Evolutionary conservation across 257 asterid genomes (phyloP), one percentile per base, ranked within the genome.

Genomic region (Cinchona pubescens): DNA sequence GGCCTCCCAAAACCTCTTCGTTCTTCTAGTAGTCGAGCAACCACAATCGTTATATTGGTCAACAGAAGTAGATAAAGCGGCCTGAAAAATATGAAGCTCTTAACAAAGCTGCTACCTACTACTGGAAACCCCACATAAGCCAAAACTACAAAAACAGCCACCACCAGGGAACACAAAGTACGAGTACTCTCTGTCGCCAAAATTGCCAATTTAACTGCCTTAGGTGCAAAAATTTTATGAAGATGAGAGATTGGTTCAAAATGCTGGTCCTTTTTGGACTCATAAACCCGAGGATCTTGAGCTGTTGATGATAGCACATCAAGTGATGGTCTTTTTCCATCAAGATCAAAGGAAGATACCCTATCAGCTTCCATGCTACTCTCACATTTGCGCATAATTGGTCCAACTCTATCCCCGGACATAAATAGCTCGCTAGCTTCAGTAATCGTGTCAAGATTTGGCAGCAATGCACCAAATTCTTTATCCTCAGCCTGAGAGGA

Each of bases 51-150:
- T 64, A 85, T 65, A 74, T 90, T 89, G 49, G 96, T 90, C 76
- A 92, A 56, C 78, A 92, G 34, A 74, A 94, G 91, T 76, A 90
- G 76, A 78, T 82, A 89, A 74, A 90, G 82, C 25, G 99, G 97
- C 79, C 88, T 81, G 83, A 85, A 84, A 72, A 79, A 69, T 30
- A 86, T 32, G 69, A 83, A 42, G 59, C 79, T 73, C 79, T 87
- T 82, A 32, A 87, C 56, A 63, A 77, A 29, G 10, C 68, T 45
- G 79, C 81, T 69, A 66, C 93, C 88, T 19, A 83, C 60, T 29
- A 88, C 11, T 25, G 95, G 97, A 67, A 90, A 84, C 46, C 91
- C 88, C 5, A 74, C 71, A 46, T 79, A 82, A 7, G 97, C 86
- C n/a, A 90, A 74, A 40, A 87, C 86, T 38, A 92, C 95, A 48